Evolutionary conservation across 1,284 basidiomycete species (phyloP).

Genomic region (Sanghuangporus weigelae): DNA sequence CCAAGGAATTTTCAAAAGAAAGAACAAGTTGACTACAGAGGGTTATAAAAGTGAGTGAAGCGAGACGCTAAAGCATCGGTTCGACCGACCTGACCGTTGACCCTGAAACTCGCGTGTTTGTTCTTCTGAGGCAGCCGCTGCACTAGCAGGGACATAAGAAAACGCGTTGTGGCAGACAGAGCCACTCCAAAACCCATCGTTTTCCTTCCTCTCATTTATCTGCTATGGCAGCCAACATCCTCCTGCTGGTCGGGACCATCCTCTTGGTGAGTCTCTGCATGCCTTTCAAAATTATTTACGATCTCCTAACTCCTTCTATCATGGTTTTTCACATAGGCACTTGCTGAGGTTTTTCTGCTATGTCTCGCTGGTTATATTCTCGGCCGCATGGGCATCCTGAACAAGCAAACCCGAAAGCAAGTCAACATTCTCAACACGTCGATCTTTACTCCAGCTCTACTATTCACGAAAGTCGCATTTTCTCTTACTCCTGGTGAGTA

Average conservation of each 20-base stretch:
- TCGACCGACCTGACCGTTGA: background rate
- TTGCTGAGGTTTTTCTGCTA: conserved; percentile 83
- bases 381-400: conserved; percentile 74
- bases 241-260: conserved; percentile 13
- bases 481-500: conserved; percentile 59
- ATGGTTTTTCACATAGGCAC: conserved; percentile 53
- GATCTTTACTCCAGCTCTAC: conserved; percentile 86
- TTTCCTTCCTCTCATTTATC: conserved; percentile 1
- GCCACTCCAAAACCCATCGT: background rate
- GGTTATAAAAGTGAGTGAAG: background rate
- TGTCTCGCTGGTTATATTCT: conserved; percentile 85
- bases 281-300: background rate
- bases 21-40: background rate
- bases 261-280: conserved; percentile 3
- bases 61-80: background rate
- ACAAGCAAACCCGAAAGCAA: conserved; percentile 87
- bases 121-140: background rate
- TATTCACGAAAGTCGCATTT: conserved; percentile 92
- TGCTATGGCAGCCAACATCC: conserved; percentile 6
- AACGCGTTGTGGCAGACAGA: background rate
- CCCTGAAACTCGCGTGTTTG: background rate
- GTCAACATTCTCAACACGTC: conserved; percentile 78
- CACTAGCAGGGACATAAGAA: background rate
- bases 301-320: background rate
- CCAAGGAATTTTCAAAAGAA: background rate